A percentile compares a stretch with the other conserved stretches of the same genome.
Evolutionary conservation across 2,329 filamentous ascomycete species (phyloP).

Genomic region (Colletotrichum sublineola): DNA sequence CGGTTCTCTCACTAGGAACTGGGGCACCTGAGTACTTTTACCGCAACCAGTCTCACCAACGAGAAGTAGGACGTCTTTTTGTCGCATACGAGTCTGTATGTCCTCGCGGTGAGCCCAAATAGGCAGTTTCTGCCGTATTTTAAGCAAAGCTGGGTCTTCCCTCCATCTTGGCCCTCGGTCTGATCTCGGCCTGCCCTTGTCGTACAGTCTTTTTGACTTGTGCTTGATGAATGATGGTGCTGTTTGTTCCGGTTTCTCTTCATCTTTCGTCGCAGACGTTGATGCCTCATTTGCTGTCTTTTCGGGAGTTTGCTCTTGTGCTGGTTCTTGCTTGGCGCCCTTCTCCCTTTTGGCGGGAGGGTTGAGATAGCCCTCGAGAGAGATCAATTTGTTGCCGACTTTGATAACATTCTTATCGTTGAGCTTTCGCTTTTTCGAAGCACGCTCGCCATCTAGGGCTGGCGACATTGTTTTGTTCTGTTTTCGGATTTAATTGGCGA

Average conservation of each 20-base stretch:
- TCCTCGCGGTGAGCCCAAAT: constrained; percentile 82
- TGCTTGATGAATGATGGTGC: constrained; percentile 5
- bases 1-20: constrained; percentile 82
- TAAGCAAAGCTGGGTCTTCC: constrained; percentile 53
- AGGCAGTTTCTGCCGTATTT: constrained; percentile 76
- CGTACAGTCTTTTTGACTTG: neutral
- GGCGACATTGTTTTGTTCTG: neutral
- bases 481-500: too few species aligned
- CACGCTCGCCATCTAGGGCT: constrained; percentile 47
- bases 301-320: constrained; percentile 15
- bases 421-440: constrained; percentile 55
- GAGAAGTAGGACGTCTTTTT: constrained; percentile 83
- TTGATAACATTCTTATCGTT: constrained; percentile 55
- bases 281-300: neutral
- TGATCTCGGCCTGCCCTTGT: constrained; percentile 18
- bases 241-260: neutral
- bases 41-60: constrained; percentile 96
- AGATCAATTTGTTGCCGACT: constrained; percentile 63
- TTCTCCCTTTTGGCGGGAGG: constrained; percentile 48
- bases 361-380: constrained; percentile 63
- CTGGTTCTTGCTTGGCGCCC: constrained; percentile 17
- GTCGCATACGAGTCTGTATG: constrained; percentile 74
- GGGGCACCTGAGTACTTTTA: constrained; percentile 96
- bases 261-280: constrained; percentile 13
- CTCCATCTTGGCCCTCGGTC: constrained; percentile 36